Conservation (phyloP, 306 rosid species). For the Abrus precatorius region DNA sequence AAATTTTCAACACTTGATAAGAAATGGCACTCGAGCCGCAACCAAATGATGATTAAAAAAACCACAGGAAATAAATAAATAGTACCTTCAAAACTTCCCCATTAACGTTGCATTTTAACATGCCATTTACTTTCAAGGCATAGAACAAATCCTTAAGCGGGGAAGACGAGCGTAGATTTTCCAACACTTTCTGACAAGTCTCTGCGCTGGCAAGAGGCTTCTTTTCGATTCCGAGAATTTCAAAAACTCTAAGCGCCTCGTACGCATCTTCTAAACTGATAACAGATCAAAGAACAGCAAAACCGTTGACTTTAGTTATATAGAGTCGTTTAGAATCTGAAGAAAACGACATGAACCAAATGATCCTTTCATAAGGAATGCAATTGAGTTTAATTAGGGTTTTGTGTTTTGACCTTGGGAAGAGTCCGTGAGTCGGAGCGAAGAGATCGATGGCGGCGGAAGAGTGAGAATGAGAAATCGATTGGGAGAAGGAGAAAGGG, state of each 20-base stretch:
- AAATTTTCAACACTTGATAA: background rate
- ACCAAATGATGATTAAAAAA: conserved; percentile 24
- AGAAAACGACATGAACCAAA: conserved; percentile 6
- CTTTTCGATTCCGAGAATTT: conserved; percentile 71
- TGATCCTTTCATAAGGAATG: background rate
- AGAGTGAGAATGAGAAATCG: conserved; percentile 88
- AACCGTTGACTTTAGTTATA: conserved; percentile 15
- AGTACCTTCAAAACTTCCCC: conserved; percentile 69
- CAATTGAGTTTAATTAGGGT: conserved; percentile 51
- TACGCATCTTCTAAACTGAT: conserved; percentile 83
- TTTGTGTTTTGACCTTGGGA: conserved; percentile 60
- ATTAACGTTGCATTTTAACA: conserved; percentile 68
- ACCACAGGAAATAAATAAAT: conserved; percentile 9
- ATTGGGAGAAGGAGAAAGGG: conserved; percentile 64
- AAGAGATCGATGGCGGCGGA: conserved; percentile 78
- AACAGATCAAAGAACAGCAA: conserved; percentile 26
- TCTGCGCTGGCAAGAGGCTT: conserved; percentile 57
- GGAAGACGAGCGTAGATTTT: conserved; percentile 64
- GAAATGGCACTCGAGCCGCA: conserved; percentile 13
- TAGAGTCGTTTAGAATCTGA: conserved; percentile 1
- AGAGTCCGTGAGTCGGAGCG: conserved; percentile 60
- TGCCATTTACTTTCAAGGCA: conserved; percentile 72
- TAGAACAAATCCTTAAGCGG: conserved; percentile 71
- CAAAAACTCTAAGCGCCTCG: conserved; percentile 76
- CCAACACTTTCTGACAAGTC: conserved; percentile 70